phyloP scores from a whole-genome alignment of 805 yeast genomes.

The Ogataea nonfermentans region DNA sequence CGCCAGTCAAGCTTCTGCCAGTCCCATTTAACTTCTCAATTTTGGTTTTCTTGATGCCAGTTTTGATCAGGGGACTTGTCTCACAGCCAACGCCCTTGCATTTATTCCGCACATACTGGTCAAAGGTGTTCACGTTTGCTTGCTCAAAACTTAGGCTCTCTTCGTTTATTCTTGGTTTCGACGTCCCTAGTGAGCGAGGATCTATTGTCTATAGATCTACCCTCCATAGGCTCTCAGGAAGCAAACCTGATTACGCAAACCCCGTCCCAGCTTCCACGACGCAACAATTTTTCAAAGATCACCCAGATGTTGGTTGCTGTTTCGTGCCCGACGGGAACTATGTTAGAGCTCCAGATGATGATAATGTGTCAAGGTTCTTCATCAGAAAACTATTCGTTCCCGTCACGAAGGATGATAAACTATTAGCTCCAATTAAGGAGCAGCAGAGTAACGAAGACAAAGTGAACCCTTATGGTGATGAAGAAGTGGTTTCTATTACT shows the following conservation, averaged over 20 bases:
- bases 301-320: slow-evolving; percentile 46
- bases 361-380: slow-evolving; percentile 64
- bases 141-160: slow-evolving; percentile 66
- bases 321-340: slow-evolving; percentile 80
- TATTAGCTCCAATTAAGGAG: slow-evolving; percentile 43
- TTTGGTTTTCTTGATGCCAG: not conserved
- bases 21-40: slow-evolving; percentile 1
- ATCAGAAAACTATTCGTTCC: slow-evolving; percentile 71
- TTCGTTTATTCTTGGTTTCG: slow-evolving; percentile 70
- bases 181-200: slow-evolving; percentile 70
- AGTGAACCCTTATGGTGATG: slow-evolving; percentile 35
- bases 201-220: slow-evolving; percentile 53
- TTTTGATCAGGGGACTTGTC: not conserved
- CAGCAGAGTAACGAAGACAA: slow-evolving; percentile 29
- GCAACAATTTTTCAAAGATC: slow-evolving; percentile 38
- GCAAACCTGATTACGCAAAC: slow-evolving; percentile 44
- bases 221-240: slow-evolving; percentile 38
- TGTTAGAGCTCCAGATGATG: slow-evolving; percentile 85
- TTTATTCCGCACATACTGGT: slow-evolving; percentile 46
- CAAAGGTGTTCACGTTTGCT: slow-evolving; percentile 49
- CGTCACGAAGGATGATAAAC: slow-evolving; percentile 75
- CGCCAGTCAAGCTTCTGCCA: slow-evolving; percentile 34
- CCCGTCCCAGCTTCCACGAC: slow-evolving; percentile 57
- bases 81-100: not conserved
- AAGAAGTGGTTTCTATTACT: slow-evolving; percentile 33